phyloP scores from a whole-genome alignment of 1,284 basidiomycete species.

The Trametes polyzona region DNA sequence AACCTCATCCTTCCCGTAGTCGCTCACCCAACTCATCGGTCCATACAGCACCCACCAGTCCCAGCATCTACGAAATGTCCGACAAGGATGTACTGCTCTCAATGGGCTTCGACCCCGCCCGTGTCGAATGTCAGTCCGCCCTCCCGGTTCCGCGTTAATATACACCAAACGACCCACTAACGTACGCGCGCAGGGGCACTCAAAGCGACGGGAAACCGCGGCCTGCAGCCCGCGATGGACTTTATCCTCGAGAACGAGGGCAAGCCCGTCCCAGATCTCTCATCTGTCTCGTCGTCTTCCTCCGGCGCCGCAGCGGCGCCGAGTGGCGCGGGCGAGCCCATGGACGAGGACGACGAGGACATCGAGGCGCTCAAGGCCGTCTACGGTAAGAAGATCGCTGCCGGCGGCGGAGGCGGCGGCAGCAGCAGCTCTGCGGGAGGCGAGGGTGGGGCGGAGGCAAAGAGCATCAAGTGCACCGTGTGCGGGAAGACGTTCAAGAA shows the following conservation, averaged over 20 bases:
- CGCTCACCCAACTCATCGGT: not conserved
- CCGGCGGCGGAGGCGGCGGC: conserved; percentile 19
- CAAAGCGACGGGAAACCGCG: conserved; percentile 77
- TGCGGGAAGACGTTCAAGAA: conserved; percentile 91
- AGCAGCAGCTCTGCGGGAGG: conserved; percentile 41
- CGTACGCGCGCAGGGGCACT: conserved; percentile 71
- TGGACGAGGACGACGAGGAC: conserved; percentile 73
- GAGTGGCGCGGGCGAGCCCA: conserved; percentile 41
- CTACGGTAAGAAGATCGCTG: conserved; percentile 38
- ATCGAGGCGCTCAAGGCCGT: conserved; percentile 62
- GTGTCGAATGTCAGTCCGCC: conserved; percentile 76
- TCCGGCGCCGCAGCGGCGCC: conserved; percentile 18
- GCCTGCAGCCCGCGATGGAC: conserved; percentile 90
- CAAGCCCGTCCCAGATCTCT: conserved; percentile 70
- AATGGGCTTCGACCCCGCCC: conserved; percentile 88
- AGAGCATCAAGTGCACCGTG: conserved; percentile 81
- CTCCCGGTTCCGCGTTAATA: not conserved
- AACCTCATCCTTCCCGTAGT: not conserved
- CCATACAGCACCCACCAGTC: not conserved
- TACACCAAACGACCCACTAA: conserved; percentile 7
- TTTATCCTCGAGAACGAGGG: conserved; percentile 80
- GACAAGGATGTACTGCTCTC: conserved; percentile 80
- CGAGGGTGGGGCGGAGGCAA: conserved; percentile 62
- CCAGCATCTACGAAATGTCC: conserved; percentile 44
- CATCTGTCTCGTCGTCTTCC: conserved; percentile 35